Evolutionary conservation across 805 yeast species (phyloP), one percentile per base, ranked within the genome.

Genomic region (Ogataea ganodermae): DNA sequence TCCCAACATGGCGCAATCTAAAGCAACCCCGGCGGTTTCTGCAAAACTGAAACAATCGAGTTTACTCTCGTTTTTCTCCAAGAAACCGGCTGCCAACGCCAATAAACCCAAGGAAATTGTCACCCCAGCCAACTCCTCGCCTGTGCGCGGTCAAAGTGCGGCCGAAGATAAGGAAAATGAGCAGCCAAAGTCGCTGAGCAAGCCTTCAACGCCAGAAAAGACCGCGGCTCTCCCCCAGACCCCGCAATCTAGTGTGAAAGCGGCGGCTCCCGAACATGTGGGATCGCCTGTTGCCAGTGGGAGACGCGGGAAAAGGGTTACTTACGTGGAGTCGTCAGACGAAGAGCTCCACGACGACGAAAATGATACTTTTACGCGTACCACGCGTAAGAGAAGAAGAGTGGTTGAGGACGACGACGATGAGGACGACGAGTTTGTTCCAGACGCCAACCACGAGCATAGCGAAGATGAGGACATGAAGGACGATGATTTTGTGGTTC

Each of bases 31-130:
- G 9, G 24, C 9, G 17, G 37, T 24, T 38, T 42, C 46, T 10
- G 39, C 46, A 5, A 49, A 49, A 24, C 26, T 36, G 40, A 50
- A 63, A 46, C 70, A 67, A 49, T 33, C 65, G 6, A 60, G 66
- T 5, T 50, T 67, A 42, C 51, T 67, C 47, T 63, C 71, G 2
- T 67, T 67, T 42, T 67, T 67, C 38, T 21, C 46, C 10, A 49
- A 45, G n/a, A 35, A 45, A 32, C 37, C 40, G 5, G 12, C 46
- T 8, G 6, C 39, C 9, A 17, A 17, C 4, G 31, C 42, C 18
- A 35, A 17, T 0, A 27, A 28, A 9, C 22, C 8, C 4, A 20
- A 7, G n/a, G 36, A 33, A 14, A 40, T 38, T 20, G 50, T 57
- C 9, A 62, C 67, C 16, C 68, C 68, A 8, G 56, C 49, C 10